These are phyloP conservation scores for Fonsecaea pedrosoi DNA, from an alignment of 2,329 filamentous ascomycete genomes.

Conservation along the genomic window DNA sequence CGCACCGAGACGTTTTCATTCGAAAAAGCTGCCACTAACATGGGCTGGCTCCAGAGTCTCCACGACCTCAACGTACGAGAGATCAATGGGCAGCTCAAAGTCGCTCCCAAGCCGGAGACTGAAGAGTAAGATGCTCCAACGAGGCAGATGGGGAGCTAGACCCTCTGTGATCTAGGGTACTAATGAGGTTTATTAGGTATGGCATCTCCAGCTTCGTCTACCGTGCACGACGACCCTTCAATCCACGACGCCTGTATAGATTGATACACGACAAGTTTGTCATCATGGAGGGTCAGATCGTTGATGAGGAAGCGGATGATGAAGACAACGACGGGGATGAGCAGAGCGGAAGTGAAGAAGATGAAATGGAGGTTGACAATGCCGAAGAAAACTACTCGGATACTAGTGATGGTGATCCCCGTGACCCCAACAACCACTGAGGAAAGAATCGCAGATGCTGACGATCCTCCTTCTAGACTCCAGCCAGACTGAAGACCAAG, in stretches of 20 bases:
- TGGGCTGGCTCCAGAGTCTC: conserved; percentile 73
- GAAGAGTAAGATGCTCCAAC: conserved; percentile 59
- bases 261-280: conserved; percentile 56
- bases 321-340: conserved; percentile 8
- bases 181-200: conserved; percentile 53
- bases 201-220: conserved; percentile 76
- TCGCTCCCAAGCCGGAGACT: conserved; percentile 73
- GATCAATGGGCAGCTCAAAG: conserved; percentile 59
- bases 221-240: conserved; percentile 61
- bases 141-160: not conserved
- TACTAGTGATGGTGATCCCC: not conserved
- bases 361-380: not conserved
- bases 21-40: conserved; percentile 67
- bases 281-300: conserved; percentile 48
- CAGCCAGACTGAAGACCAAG: not conserved
- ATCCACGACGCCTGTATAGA: conserved; percentile 49
- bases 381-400: not conserved
- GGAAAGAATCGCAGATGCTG: not conserved
- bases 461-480: not conserved
- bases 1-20: conserved; percentile 71
- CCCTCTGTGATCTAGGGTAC: conserved; percentile 8
- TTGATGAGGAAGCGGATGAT: conserved; percentile 39
- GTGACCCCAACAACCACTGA: not conserved
- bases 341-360: conserved; percentile 10
- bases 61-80: conserved; percentile 71